These are phyloP conservation scores for Solanum chmielewskii DNA, from an alignment of 257 asterid species.

Conservation along the genomic window DNA sequence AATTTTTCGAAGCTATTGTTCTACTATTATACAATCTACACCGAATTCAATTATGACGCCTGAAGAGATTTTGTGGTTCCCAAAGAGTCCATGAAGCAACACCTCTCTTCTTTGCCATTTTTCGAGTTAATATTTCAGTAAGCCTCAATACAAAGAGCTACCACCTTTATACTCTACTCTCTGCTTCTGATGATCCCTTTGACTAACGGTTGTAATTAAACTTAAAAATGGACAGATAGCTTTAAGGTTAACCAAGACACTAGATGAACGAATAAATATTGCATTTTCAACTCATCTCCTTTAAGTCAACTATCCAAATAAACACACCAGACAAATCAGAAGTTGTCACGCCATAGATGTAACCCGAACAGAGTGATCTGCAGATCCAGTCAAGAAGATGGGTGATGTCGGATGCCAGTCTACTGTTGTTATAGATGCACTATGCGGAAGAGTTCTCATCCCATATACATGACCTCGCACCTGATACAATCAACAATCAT, in stretches of 20 bases:
- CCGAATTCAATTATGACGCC: neutral
- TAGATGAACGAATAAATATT: neutral
- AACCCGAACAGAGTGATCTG: constrained; percentile 84
- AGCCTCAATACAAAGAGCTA: neutral
- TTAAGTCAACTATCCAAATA: neutral
- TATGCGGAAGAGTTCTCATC: constrained; percentile 61
- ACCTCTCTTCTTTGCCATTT: neutral
- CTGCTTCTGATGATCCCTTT: neutral
- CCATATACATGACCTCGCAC: constrained; percentile 50
- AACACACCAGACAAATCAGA: neutral
- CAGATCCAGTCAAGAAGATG: constrained; percentile 78
- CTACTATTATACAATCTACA: neutral
- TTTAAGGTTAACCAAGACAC: neutral
- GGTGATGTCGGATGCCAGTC: constrained; percentile 96
- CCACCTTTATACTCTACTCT: neutral
- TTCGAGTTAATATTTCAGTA: neutral
- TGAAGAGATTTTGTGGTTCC: neutral
- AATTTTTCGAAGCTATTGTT: neutral
- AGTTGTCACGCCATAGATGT: constrained; percentile 41
- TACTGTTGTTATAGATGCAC: constrained; percentile 66
- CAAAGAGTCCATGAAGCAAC: neutral
- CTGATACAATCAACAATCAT: constrained; percentile 16
- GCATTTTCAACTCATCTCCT: neutral
- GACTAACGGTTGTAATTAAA: neutral
- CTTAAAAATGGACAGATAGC: neutral